Evolutionary conservation across 331 rosid genomes (phyloP).

Genomic region (Erythrophleum ivorense): DNA sequence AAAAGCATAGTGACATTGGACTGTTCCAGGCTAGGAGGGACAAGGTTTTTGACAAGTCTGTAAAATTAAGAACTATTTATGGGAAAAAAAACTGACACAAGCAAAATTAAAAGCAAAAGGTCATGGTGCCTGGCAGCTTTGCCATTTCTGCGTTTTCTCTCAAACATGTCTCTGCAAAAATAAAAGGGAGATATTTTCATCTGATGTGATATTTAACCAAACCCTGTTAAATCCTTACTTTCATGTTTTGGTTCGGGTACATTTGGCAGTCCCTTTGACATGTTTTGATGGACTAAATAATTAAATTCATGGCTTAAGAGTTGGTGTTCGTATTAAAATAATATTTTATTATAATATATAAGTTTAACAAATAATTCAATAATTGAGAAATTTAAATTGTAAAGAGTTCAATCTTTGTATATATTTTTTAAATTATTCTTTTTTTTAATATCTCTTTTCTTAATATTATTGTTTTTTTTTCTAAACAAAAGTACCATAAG

Average conservation of each 20-base stretch:
- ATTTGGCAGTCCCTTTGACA: slow-evolving; percentile 24
- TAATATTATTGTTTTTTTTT: too few relatives aligned
- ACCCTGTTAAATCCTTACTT: slow-evolving; percentile 25
- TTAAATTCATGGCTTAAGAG: background rate
- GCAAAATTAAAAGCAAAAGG: slow-evolving; percentile 26
- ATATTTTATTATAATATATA: too few relatives aligned
- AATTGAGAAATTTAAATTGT: too few relatives aligned
- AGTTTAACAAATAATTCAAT: too few relatives aligned
- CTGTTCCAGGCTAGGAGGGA: slow-evolving; percentile 41
- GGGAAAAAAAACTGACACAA: slow-evolving; percentile 42
- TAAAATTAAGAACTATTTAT: slow-evolving; percentile 29
- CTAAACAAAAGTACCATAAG: too few relatives aligned
- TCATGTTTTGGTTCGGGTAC: slow-evolving; percentile 31
- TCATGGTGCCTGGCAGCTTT: slow-evolving; percentile 1
- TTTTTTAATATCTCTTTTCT: too few relatives aligned
- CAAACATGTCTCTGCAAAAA: slow-evolving; percentile 26
- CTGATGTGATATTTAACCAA: slow-evolving; percentile 33
- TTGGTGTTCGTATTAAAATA: too few relatives aligned
- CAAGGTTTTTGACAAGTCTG: slow-evolving; percentile 41
- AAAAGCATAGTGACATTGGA: slow-evolving; percentile 11
- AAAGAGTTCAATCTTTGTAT: background rate
- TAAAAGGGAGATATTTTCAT: background rate
- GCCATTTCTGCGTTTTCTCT: slow-evolving; percentile 1
- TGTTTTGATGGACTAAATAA: background rate
- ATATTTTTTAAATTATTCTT: background rate